A percentile compares a stretch with the other conserved stretches of the same genome.
These are phyloP conservation scores for Saccharomyces mikatae DNA, from an alignment of 805 yeast species.

Conservation along the genomic window DNA sequence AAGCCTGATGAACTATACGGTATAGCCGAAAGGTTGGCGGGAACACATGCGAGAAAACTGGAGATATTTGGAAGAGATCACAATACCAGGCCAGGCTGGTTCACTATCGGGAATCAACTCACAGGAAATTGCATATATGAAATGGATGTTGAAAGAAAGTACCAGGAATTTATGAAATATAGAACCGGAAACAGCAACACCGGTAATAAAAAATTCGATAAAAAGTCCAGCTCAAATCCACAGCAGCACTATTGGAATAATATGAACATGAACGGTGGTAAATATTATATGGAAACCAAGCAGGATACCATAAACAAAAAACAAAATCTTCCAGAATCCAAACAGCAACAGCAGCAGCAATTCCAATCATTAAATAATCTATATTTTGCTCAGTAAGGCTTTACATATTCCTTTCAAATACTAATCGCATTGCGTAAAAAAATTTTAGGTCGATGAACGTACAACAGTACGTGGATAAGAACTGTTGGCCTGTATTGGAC, in stretches of 20 bases:
- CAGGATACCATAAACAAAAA: background rate
- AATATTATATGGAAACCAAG: background rate
- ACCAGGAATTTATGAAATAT: slow-evolving; percentile 19
- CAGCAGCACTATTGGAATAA: background rate
- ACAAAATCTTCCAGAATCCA: background rate
- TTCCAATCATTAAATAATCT: background rate
- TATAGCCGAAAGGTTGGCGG: slow-evolving; percentile 77
- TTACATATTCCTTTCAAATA: background rate
- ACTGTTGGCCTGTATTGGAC: background rate
- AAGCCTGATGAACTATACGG: slow-evolving; percentile 90
- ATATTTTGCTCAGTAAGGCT: background rate
- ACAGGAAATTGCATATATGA: slow-evolving; percentile 53
- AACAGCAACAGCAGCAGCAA: background rate
- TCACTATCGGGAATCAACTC: slow-evolving; percentile 77
- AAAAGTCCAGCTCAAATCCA: background rate
- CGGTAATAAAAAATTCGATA: background rate
- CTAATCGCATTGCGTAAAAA: background rate
- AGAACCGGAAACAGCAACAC: background rate
- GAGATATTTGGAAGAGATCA: slow-evolving; percentile 87
- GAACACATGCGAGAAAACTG: slow-evolving; percentile 64
- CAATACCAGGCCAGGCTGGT: slow-evolving; percentile 84
- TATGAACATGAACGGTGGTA: background rate
- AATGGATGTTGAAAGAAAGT: slow-evolving; percentile 42
- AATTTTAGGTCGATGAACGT: background rate
- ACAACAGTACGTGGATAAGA: background rate